Percentiles rank a stretch among this genome's conserved stretches.
These are phyloP conservation scores for Lipomyces sp. DNA, from an alignment of 805 yeast genomes.

Conservation along the genomic window DNA sequence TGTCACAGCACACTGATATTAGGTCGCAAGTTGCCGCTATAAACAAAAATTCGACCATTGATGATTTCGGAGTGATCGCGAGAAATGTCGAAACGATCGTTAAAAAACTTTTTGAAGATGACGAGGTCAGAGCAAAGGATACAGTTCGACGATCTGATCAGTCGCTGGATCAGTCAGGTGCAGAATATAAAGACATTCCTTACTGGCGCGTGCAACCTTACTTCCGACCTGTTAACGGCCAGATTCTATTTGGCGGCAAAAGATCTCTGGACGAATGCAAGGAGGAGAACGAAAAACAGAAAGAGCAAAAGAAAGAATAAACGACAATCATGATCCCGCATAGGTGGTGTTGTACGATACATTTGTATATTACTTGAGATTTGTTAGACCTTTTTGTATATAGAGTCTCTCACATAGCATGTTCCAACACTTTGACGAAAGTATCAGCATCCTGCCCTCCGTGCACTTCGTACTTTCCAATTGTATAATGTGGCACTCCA, in stretches of 20 bases:
- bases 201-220: constrained; percentile 97
- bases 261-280: constrained; percentile 42
- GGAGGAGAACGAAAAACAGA: constrained; percentile 8
- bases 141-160: constrained; percentile 54
- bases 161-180: constrained; percentile 72
- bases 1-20: constrained; percentile 75
- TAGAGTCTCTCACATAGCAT: background rate
- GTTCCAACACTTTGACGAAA: constrained; percentile 21
- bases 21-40: constrained; percentile 69
- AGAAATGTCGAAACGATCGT: constrained; percentile 70
- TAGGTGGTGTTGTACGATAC: background rate
- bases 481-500: constrained; percentile 33
- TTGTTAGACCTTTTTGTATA: background rate
- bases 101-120: constrained; percentile 55
- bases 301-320: constrained; percentile 3
- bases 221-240: constrained; percentile 85
- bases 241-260: constrained; percentile 32
- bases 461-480: constrained; percentile 22
- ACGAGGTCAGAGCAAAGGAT: constrained; percentile 68
- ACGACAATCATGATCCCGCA: background rate
- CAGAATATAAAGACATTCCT: constrained; percentile 77
- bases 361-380: background rate
- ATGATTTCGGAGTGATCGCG: constrained; percentile 62
- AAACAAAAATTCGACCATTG: constrained; percentile 49
- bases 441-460: constrained; percentile 31